These are phyloP conservation scores for Albizia julibrissin DNA, from an alignment of 306 rosid genomes.

Conservation along the genomic window DNA sequence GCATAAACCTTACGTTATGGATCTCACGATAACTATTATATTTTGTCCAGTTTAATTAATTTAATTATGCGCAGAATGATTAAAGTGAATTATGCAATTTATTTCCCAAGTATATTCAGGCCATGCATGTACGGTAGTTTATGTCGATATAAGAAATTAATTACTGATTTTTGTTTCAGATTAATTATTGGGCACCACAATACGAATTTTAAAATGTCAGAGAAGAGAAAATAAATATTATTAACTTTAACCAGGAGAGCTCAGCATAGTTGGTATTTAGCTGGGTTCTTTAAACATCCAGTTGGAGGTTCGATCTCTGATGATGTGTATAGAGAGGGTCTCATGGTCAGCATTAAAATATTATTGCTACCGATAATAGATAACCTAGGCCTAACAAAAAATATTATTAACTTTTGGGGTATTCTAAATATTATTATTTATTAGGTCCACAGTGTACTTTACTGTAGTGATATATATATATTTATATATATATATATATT, in stretches of 20 bases:
- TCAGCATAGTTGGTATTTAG: too few species aligned
- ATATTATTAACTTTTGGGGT: too few species aligned
- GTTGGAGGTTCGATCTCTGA: too few species aligned
- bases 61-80: conserved; percentile 13
- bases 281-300: too few species aligned
- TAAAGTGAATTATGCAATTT: conserved; percentile 24
- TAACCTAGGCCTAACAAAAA: too few species aligned
- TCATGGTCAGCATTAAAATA: too few species aligned
- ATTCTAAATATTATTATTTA: too few species aligned
- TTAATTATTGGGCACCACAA: neutral
- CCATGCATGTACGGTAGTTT: neutral
- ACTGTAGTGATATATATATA: neutral
- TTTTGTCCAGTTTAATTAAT: conserved; percentile 43
- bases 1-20: conserved; percentile 71
- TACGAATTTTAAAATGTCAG: neutral
- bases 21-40: conserved; percentile 54
- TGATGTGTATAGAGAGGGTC: too few species aligned
- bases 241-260: too few species aligned
- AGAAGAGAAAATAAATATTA: neutral
- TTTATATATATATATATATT: too few species aligned
- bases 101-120: too few species aligned
- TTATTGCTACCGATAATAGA: accelerated
- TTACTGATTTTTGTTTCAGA: neutral
- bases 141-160: neutral
- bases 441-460: neutral